A percentile compares a stretch with the other conserved stretches of the same genome.
These are phyloP conservation scores for Orobanche coerulescens DNA, from an alignment of 257 asterid genomes.

Conservation along the genomic window DNA sequence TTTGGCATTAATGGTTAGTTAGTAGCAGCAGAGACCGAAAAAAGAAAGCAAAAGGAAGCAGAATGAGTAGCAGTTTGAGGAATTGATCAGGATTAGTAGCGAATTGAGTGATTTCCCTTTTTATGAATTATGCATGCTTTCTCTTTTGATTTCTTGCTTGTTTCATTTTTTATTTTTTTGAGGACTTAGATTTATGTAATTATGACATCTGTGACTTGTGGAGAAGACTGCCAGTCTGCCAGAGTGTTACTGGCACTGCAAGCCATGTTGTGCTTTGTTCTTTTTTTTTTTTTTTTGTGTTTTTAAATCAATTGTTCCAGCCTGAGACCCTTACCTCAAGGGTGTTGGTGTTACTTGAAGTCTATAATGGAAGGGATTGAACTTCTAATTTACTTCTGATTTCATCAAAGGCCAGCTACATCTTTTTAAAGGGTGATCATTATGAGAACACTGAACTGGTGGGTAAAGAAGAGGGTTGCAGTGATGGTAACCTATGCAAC, in stretches of 20 bases:
- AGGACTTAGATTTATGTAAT: neutral
- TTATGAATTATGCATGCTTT: conserved; percentile 1
- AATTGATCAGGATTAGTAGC: too few species aligned
- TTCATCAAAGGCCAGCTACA: conserved; percentile 66
- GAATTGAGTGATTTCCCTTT: too few species aligned
- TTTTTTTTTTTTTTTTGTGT: neutral
- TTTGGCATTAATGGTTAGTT: too few species aligned
- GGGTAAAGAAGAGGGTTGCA: conserved; percentile 42
- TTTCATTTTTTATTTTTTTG: neutral
- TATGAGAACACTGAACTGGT: conserved; percentile 37
- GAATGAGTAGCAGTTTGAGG: too few species aligned
- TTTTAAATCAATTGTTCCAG: neutral
- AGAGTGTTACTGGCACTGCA: conserved; percentile 11
- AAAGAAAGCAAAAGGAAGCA: too few species aligned
- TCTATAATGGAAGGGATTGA: conserved; percentile 13
- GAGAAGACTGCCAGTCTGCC: conserved; percentile 1
- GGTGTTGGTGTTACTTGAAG: conserved; percentile 8
- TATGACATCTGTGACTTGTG: conserved; percentile 14
- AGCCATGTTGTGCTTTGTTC: conserved; percentile 8
- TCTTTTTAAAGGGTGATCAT: conserved; percentile 51
- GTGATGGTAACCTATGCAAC: conserved; percentile 46
- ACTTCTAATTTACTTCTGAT: conserved; percentile 28
- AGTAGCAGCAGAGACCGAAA: too few species aligned
- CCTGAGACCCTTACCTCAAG: conserved; percentile 9
- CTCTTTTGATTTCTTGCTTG: conserved; percentile 8